Conservation (phyloP, 1,284 basidiomycete genomes). For the Ustilago trichophora region DNA sequence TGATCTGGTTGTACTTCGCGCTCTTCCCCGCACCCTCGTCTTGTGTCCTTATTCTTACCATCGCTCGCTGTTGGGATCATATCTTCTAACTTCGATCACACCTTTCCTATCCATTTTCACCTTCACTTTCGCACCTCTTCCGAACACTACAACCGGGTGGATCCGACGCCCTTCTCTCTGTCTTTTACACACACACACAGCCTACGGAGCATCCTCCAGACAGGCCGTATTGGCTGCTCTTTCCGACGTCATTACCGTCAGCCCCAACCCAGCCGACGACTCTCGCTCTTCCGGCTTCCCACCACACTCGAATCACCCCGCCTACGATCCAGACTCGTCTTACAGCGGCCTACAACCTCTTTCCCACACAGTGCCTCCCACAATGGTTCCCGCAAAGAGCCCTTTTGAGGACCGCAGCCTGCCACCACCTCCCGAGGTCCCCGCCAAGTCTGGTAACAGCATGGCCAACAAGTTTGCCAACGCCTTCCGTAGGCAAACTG, state of each 20-base stretch:
- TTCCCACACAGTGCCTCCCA: slow-evolving; percentile 26
- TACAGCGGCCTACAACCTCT: slow-evolving; percentile 44
- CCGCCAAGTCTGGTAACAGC: slow-evolving; percentile 22
- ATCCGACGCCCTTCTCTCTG: not conserved
- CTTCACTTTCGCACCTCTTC: not conserved
- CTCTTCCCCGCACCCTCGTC: not conserved
- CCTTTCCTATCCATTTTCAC: too few species aligned
- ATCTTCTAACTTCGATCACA: not conserved
- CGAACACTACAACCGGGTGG: too few species aligned
- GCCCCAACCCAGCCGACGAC: slow-evolving; percentile 14
- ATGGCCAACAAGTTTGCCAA: slow-evolving; percentile 54
- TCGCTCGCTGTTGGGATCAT: not conserved
- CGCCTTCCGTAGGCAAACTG: slow-evolving; percentile 51
- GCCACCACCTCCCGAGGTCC: slow-evolving; percentile 34
- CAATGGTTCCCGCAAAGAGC: slow-evolving; percentile 50
- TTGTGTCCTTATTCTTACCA: not conserved
- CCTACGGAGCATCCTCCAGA: slow-evolving; percentile 17
- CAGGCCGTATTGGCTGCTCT: slow-evolving; percentile 55
- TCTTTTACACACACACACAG: slow-evolving; percentile 1
- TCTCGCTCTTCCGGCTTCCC: slow-evolving; percentile 8
- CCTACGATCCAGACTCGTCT: slow-evolving; percentile 33
- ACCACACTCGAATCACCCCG: slow-evolving; percentile 21
- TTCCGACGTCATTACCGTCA: slow-evolving; percentile 56
- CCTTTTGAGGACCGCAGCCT: slow-evolving; percentile 44
- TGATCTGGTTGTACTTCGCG: too few species aligned